A percentile compares a stretch with the other conserved stretches of the same genome.
Conservation (phyloP, 192 early-diverging fungal genomes). For the Coemansia sp. region DNA sequence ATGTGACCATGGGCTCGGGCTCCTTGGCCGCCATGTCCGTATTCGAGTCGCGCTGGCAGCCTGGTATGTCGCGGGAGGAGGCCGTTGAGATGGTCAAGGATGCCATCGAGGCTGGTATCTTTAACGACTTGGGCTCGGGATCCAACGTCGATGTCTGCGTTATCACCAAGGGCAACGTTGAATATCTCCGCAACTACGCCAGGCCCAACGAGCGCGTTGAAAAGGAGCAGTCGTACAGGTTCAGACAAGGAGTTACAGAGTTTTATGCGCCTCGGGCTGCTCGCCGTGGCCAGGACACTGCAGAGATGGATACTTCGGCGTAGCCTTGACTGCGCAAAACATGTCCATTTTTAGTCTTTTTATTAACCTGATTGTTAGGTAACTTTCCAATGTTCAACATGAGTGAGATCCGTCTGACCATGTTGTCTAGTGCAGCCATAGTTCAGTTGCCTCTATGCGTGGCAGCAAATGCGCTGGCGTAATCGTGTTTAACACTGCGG, state of each 20-base stretch:
- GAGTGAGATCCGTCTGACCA: background rate
- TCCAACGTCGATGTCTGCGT: conserved; percentile 94
- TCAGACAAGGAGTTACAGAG: conserved; percentile 50
- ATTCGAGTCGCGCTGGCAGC: conserved; percentile 85
- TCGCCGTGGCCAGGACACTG: conserved; percentile 15
- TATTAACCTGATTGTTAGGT: background rate
- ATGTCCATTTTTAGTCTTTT: background rate
- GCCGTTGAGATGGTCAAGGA: conserved; percentile 89
- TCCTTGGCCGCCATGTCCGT: conserved; percentile 95
- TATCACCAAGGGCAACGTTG: conserved; percentile 82
- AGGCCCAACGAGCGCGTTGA: conserved; percentile 85
- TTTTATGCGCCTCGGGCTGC: conserved; percentile 21
- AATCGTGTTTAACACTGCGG: background rate
- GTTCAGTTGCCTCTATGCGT: background rate
- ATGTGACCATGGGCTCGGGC: conserved; percentile 94
- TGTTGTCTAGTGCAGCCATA: background rate
- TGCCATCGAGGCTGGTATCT: conserved; percentile 96
- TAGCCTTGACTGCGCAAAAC: conserved; percentile 6
- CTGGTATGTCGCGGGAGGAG: conserved; percentile 81
- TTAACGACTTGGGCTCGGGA: conserved; percentile 98
- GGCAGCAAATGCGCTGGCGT: background rate
- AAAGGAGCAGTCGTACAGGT: conserved; percentile 87
- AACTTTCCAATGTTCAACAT: background rate
- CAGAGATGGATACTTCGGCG: conserved; percentile 50
- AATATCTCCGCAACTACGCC: conserved; percentile 82